Evolutionary conservation across 2,329 filamentous ascomycete genomes (phyloP).

Genomic region (Aspergillus phoenicis): DNA sequence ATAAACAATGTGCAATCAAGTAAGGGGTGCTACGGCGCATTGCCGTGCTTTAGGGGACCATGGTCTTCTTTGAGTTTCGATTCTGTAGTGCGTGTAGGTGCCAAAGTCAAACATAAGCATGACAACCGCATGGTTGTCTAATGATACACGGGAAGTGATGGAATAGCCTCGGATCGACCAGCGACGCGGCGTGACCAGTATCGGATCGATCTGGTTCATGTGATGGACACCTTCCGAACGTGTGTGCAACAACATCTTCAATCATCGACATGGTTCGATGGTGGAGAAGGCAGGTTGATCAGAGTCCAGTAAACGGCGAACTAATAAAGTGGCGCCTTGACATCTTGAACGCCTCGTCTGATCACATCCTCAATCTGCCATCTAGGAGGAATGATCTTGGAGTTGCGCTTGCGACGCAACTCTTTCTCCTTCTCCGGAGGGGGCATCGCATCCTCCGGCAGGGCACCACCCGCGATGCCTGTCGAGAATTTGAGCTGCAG

Average conservation of each 20-base stretch:
- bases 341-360: slow-evolving; percentile 71
- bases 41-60: background rate
- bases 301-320: slow-evolving; percentile 11
- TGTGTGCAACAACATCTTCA: slow-evolving; percentile 16
- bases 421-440: slow-evolving; percentile 70
- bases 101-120: slow-evolving; percentile 12
- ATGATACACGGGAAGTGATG: slow-evolving; percentile 19
- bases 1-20: background rate
- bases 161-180: slow-evolving; percentile 19
- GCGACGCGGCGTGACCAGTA: slow-evolving; percentile 40
- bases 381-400: slow-evolving; percentile 66
- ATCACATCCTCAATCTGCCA: slow-evolving; percentile 79
- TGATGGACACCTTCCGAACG: slow-evolving; percentile 14
- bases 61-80: background rate
- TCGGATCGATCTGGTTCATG: slow-evolving; percentile 30
- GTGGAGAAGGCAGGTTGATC: background rate
- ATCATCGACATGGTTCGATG: slow-evolving; percentile 9
- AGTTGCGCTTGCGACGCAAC: slow-evolving; percentile 56
- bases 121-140: slow-evolving; percentile 10
- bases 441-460: slow-evolving; percentile 68
- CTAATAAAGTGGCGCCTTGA: slow-evolving; percentile 71
- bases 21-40: background rate
- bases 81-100: slow-evolving; percentile 15
- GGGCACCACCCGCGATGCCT: slow-evolving; percentile 84
- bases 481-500: slow-evolving; percentile 97